Conservation (phyloP, 164 flowering plant species). For the Kalanchoe fedtschenkoi region DNA sequence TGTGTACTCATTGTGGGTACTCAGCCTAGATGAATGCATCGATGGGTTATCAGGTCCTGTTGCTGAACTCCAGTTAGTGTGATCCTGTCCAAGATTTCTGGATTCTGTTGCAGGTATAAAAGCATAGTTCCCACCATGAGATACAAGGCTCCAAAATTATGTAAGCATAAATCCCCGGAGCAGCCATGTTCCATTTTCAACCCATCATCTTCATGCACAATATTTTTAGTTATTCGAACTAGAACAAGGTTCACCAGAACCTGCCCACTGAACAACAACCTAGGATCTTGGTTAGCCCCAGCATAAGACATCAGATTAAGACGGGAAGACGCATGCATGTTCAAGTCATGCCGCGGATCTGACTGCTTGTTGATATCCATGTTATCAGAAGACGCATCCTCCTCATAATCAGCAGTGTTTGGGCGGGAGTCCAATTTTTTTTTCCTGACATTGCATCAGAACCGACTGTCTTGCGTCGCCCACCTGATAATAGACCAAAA, state of each 20-base stretch:
- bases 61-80: constrained; percentile 29
- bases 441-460: constrained; percentile 60
- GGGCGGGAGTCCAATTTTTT: constrained; percentile 31
- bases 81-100: constrained; percentile 26
- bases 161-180: too few species aligned
- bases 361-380: constrained; percentile 30
- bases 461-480: neutral
- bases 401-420: constrained; percentile 43
- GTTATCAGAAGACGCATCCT: constrained; percentile 37
- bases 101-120: constrained; percentile 22
- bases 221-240: constrained; percentile 18
- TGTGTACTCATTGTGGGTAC: constrained; percentile 12
- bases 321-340: constrained; percentile 23
- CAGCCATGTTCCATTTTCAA: too few species aligned
- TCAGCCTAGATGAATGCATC: constrained; percentile 18
- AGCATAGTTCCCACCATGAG: too few species aligned
- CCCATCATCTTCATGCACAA: constrained; percentile 14
- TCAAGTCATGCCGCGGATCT: constrained; percentile 30
- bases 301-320: constrained; percentile 18
- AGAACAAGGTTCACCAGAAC: constrained; percentile 47
- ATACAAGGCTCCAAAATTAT: too few species aligned
- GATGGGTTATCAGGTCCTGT: constrained; percentile 18
- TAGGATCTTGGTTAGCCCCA: constrained; percentile 22
- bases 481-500: too few species aligned
- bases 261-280: constrained; percentile 33